A percentile compares a stretch with the other conserved stretches of the same genome.
Conservation (phyloP, 192 early-diverging fungal species). For the Martensiomyces pterosporus region DNA sequence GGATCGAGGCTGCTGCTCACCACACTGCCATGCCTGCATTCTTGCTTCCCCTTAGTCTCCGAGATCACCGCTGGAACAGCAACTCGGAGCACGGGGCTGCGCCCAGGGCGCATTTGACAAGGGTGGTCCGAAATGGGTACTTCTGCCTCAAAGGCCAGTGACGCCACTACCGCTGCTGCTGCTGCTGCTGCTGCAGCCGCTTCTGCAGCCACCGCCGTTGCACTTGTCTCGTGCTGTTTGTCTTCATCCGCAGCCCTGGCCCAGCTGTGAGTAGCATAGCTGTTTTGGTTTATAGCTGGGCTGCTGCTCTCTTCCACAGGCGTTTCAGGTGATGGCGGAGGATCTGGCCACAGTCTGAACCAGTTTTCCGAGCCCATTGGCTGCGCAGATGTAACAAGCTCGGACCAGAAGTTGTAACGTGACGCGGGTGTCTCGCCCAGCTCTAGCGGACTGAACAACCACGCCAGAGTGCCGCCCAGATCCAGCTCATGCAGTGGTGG, state of each 20-base stretch:
- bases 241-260: not conserved
- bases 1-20: not conserved
- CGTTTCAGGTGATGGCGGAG: slow-evolving; percentile 5
- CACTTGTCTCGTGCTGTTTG: too few species aligned
- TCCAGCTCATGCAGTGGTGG: not conserved
- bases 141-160: too few species aligned
- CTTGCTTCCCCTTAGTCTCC: too few species aligned
- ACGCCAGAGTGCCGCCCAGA: slow-evolving; percentile 29
- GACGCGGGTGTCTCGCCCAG: slow-evolving; percentile 28
- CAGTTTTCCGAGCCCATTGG: slow-evolving; percentile 1
- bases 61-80: too few species aligned
- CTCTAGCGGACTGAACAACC: slow-evolving; percentile 17
- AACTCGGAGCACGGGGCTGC: too few species aligned
- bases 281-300: not conserved
- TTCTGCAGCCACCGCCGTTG: too few species aligned
- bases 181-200: too few species aligned
- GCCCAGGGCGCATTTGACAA: too few species aligned
- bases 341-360: slow-evolving; percentile 31
- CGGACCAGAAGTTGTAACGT: slow-evolving; percentile 33
- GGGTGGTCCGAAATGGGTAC: too few species aligned
- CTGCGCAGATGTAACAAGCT: slow-evolving; percentile 21
- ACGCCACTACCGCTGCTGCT: too few species aligned
- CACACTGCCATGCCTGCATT: too few species aligned
- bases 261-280: not conserved
- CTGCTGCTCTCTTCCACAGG: not conserved